phyloP scores from a whole-genome alignment of 2,329 filamentous ascomycete genomes.

The Calonectria crousiana region DNA sequence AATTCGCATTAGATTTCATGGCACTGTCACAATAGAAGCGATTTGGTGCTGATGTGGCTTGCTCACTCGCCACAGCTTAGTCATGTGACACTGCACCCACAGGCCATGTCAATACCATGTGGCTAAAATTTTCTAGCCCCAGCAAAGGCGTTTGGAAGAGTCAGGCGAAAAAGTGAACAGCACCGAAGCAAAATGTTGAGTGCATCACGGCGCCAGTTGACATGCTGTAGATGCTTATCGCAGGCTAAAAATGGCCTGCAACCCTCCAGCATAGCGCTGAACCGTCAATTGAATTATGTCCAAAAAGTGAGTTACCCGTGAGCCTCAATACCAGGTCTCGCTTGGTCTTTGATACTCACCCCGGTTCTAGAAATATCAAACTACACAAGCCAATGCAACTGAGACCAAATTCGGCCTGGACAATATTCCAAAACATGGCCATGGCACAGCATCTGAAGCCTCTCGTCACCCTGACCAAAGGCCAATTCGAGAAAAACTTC shows the following conservation, averaged over 20 bases:
- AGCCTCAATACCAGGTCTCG: background rate
- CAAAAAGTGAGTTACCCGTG: conserved; percentile 29
- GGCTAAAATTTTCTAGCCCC: conserved; percentile 43
- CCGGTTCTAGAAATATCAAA: conserved; percentile 26
- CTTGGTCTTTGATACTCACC: background rate
- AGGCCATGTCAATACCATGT: conserved; percentile 31
- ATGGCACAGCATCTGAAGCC: background rate
- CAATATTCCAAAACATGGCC: conserved; percentile 34
- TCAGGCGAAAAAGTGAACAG: background rate
- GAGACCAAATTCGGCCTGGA: conserved; percentile 22
- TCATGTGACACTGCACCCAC: conserved; percentile 43
- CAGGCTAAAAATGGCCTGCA: conserved; percentile 29
- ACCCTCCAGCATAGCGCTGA: conserved; percentile 5
- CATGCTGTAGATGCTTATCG: conserved; percentile 50
- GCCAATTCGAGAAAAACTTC: conserved; percentile 38
- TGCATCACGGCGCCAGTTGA: conserved; percentile 44
- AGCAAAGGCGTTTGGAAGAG: background rate
- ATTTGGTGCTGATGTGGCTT: conserved; percentile 21
- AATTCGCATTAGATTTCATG: background rate
- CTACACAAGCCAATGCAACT: conserved; percentile 16
- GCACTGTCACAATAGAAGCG: background rate
- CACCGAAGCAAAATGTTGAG: conserved; percentile 45
- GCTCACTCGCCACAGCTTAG: conserved; percentile 16
- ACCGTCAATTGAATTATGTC: conserved; percentile 20
- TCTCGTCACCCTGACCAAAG: conserved; percentile 21